Base-by-base conservation (phyloP, 768 basidiomycete genomes). In the Trametes maxima region DNA sequence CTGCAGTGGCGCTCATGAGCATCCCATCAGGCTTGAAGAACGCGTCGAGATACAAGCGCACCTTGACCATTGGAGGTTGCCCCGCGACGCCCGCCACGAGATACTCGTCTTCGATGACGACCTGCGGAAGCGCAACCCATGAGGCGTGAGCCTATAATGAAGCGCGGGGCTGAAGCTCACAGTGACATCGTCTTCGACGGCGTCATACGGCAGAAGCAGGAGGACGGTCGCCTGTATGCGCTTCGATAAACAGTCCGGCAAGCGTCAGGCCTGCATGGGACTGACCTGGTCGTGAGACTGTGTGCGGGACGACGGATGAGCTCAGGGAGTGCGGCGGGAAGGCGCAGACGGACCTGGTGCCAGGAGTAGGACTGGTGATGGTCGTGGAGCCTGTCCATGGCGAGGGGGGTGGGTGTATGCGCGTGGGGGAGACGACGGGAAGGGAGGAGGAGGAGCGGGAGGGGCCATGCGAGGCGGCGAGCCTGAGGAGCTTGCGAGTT, bases 261-360 rank as follows among this genome's bases (percentile, higher is more conserved):
- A 5, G 44, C 42, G 39, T 43, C 51, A 36, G 47, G 33, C 33
- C 12, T 6, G 44, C 22, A 8, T 25, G 21, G 43, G 48, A 67
- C 62, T 64, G 78, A 87, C 91, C 85, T 93, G 91, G 81, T 93
- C 91, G 82, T 93, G 91, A 64, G 91, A 92, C 91, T 93, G 50
- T 14, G 57, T 55, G 63, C 47, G 21, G 44, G 22, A 8, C 42
- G 24, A 28, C 40, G 65, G 44, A 33, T 57, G 56, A 57, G 56
- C 56, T 35, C 16, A 44, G 35, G 64, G 25, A 7, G 33, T 33
- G 17, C 7, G 51, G 16, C 50, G 45, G 35, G 52, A 17, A 59
- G 45, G 8, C 7, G 54, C 33, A 17, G 52, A 73, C 82, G 63
- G 69, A 91, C 91, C 84, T 93, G 91, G 74, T 93, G 92, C 91